Evolutionary conservation across 2,329 filamentous ascomycete species (phyloP).

Genomic region (Alternaria brassicae): DNA sequence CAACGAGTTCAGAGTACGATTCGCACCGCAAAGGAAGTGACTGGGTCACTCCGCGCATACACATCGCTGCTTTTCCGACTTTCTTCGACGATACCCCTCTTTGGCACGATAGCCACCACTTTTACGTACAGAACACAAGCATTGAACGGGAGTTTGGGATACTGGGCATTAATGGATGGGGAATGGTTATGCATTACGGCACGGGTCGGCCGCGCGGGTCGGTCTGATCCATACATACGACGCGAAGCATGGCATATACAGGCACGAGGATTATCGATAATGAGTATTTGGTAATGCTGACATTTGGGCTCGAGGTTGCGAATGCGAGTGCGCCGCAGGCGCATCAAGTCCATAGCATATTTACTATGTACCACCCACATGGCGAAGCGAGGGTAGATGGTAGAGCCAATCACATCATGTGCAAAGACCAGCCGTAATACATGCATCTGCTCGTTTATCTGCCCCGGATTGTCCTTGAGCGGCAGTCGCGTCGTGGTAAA

Average conservation of each 20-base stretch:
- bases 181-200: slow-evolving; percentile 4
- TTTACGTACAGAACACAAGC: slow-evolving; percentile 35
- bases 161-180: slow-evolving; percentile 13
- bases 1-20: slow-evolving; percentile 57
- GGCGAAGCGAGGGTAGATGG: not conserved
- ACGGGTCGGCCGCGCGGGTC: not conserved
- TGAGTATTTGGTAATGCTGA: slow-evolving; percentile 14
- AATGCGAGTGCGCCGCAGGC: slow-evolving; percentile 4
- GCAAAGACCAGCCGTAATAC: slow-evolving; percentile 1
- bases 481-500: slow-evolving; percentile 9
- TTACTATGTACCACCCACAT: not conserved
- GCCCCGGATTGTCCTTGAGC: not conserved
- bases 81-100: slow-evolving; percentile 47
- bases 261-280: slow-evolving; percentile 8
- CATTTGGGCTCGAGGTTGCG: slow-evolving; percentile 1
- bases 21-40: slow-evolving; percentile 49
- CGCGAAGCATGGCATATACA: slow-evolving; percentile 3
- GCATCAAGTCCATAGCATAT: not conserved
- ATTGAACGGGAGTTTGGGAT: slow-evolving; percentile 44
- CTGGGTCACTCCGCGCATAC: slow-evolving; percentile 19
- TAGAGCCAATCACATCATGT: not conserved
- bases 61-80: slow-evolving; percentile 37
- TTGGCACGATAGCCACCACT: slow-evolving; percentile 29
- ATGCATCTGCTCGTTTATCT: slow-evolving; percentile 2
- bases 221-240: slow-evolving; percentile 3